phyloP scores from a whole-genome alignment of 805 yeast genomes.

The Lipomyces orientalis region DNA sequence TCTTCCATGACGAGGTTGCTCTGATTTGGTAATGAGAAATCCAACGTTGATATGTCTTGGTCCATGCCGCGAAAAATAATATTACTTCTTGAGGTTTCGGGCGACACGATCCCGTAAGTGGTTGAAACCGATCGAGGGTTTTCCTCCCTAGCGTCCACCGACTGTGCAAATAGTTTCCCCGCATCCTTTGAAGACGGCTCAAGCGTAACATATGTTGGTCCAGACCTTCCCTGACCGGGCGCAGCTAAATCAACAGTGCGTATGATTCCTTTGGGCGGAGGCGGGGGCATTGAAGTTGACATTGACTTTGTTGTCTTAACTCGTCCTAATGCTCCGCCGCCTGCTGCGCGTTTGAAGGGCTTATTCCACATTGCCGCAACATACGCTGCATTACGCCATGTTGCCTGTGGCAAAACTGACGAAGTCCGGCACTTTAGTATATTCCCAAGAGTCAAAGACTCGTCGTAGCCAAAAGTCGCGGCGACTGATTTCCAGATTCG shows the following conservation, averaged over 20 bases:
- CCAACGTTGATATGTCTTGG: slow-evolving; percentile 17
- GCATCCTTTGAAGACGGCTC: slow-evolving; percentile 10
- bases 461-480: slow-evolving; percentile 2
- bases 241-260: slow-evolving; percentile 18
- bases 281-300: slow-evolving; percentile 2
- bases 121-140: slow-evolving; percentile 12
- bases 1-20: slow-evolving; percentile 18
- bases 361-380: slow-evolving; percentile 19
- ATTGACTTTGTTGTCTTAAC: slow-evolving; percentile 6
- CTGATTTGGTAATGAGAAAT: slow-evolving; percentile 21
- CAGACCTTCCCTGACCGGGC: slow-evolving; percentile 23
- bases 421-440: slow-evolving; percentile 18
- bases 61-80: slow-evolving; percentile 12
- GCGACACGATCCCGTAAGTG: slow-evolving; percentile 8
- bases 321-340: not conserved
- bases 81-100: not conserved
- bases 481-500: slow-evolving; percentile 19
- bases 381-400: slow-evolving; percentile 16
- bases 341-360: slow-evolving; percentile 3
- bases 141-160: slow-evolving; percentile 8
- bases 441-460: not conserved
- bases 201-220: slow-evolving; percentile 18
- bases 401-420: not conserved
- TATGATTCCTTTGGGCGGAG: not conserved
- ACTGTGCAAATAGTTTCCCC: slow-evolving; percentile 15